A percentile compares a stretch with the other conserved stretches of the same genome.
Evolutionary conservation across 768 basidiomycete genomes (phyloP).

Genomic region (Lyophyllum semitale): DNA sequence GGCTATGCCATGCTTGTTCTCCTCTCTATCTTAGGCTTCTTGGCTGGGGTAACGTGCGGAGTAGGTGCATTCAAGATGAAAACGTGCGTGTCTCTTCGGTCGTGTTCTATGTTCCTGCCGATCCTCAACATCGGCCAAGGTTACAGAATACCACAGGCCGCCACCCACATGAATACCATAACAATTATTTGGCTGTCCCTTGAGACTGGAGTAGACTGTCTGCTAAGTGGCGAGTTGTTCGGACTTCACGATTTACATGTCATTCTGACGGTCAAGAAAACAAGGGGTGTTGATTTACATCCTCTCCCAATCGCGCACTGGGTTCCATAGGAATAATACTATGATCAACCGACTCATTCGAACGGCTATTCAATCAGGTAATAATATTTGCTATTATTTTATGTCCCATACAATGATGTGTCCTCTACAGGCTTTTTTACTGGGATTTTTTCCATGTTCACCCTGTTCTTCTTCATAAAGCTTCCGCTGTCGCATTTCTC

Average conservation of each 20-base stretch:
- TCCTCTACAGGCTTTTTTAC: background rate
- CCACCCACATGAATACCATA: constrained; percentile 4
- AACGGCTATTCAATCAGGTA: constrained; percentile 34
- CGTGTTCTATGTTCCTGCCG: background rate
- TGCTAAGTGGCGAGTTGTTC: constrained; percentile 6
- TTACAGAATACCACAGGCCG: background rate
- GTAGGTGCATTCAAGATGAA: constrained; percentile 2
- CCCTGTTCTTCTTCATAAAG: background rate
- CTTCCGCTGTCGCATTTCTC: background rate
- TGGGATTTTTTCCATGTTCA: background rate
- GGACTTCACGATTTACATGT: background rate
- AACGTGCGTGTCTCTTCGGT: background rate
- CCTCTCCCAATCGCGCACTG: constrained; percentile 29
- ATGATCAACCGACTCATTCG: constrained; percentile 35
- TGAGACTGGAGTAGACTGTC: constrained; percentile 16
- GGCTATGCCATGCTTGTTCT: background rate
- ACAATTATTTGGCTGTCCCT: constrained; percentile 20
- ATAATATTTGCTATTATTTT: background rate
- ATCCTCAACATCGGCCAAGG: background rate
- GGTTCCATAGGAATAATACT: constrained; percentile 32
- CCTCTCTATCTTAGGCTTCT: background rate
- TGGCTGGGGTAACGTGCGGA: constrained; percentile 7
- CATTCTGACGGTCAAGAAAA: constrained; percentile 14
- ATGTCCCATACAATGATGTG: background rate
- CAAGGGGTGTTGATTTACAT: too few relatives aligned